Conservation (phyloP, 768 basidiomycete species). For the Psilocybe cubensis region DNA sequence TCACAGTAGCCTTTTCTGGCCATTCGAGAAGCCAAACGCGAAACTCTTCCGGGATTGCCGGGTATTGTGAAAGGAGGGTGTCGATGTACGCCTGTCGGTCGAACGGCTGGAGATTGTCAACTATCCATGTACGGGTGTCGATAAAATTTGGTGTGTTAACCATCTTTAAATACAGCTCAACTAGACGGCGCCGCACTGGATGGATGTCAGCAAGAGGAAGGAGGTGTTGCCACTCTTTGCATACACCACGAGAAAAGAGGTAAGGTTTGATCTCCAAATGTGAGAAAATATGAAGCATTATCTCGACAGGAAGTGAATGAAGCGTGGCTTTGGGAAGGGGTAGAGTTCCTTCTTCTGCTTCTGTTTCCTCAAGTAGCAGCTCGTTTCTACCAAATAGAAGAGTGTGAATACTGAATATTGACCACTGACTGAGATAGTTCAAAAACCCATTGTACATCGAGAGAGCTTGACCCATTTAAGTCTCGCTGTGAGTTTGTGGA, state of each 20-base stretch:
- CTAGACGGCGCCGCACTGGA: background rate
- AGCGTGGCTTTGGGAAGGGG: background rate
- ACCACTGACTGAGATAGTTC: no score
- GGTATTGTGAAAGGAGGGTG: constrained; percentile 1
- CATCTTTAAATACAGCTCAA: background rate
- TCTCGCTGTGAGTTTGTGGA: no score
- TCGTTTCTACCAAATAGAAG: background rate
- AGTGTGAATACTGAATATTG: no score
- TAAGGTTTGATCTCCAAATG: background rate
- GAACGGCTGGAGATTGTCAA: background rate
- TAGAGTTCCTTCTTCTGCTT: background rate
- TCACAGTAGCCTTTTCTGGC: background rate
- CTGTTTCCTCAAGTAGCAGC: background rate
- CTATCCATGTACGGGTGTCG: background rate
- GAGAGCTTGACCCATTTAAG: no score
- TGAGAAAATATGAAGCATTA: background rate
- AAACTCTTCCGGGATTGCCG: constrained; percentile 8
- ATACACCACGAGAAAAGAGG: background rate
- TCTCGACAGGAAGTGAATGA: background rate
- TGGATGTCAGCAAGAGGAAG: background rate
- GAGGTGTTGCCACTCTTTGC: background rate
- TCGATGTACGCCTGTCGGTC: background rate
- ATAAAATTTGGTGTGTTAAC: background rate
- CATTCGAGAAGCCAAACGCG: constrained; percentile 8
- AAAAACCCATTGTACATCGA: no score